These are phyloP conservation scores for Lipomyces sp. DNA, from an alignment of 805 yeast species.

Conservation along the genomic window DNA sequence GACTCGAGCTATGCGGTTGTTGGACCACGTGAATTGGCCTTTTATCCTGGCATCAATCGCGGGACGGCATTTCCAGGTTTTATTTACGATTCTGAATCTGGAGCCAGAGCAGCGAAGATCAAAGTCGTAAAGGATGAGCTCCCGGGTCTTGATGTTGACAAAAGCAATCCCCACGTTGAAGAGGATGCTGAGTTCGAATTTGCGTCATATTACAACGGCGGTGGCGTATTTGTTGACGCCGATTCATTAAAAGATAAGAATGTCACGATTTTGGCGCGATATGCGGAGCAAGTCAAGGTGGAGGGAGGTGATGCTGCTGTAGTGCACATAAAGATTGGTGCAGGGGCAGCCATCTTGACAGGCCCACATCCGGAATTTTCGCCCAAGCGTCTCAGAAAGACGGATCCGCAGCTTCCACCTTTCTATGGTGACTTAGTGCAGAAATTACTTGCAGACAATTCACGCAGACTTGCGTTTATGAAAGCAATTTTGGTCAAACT, in stretches of 20 bases:
- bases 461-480: conserved; percentile 60
- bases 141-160: conserved; percentile 20
- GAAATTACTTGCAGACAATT: conserved; percentile 52
- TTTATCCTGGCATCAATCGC: conserved; percentile 80
- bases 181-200: conserved; percentile 30
- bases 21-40: conserved; percentile 80
- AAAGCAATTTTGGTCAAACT: conserved; percentile 59
- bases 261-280: conserved; percentile 76
- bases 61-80: conserved; percentile 87
- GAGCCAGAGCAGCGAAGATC: conserved; percentile 66
- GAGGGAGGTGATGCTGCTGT: conserved; percentile 66
- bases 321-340: conserved; percentile 67
- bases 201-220: conserved; percentile 78
- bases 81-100: conserved; percentile 72
- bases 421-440: conserved; percentile 34
- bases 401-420: conserved; percentile 26
- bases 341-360: conserved; percentile 74
- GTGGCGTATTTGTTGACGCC: conserved; percentile 82
- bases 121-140: conserved; percentile 32
- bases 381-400: conserved; percentile 28
- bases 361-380: conserved; percentile 90
- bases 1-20: conserved; percentile 69
- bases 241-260: conserved; percentile 45
- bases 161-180: conserved; percentile 6
- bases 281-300: conserved; percentile 61